These are phyloP conservation scores for Trichomonascaceae sp. DNA, from an alignment of 1,139 yeast species.

Conservation along the genomic window DNA sequence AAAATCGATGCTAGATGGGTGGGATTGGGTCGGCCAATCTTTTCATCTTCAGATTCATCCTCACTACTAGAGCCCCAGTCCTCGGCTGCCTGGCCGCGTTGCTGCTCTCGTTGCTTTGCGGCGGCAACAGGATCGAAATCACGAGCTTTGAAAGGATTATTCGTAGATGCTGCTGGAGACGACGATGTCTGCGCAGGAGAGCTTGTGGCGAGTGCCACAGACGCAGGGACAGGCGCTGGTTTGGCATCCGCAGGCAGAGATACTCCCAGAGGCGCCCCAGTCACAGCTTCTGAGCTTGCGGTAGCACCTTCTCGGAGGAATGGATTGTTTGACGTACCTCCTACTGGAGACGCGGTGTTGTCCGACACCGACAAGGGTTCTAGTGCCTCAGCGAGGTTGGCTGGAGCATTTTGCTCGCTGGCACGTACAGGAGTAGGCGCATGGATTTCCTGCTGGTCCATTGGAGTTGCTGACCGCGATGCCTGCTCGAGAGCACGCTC, in stretches of 20 bases:
- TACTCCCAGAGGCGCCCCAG: slow-evolving; percentile 2
- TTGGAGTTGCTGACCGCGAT: slow-evolving; percentile 17
- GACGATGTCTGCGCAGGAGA: slow-evolving; percentile 8
- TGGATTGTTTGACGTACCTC: slow-evolving; percentile 4
- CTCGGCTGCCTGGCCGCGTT: slow-evolving; percentile 33
- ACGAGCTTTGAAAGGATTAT: slow-evolving; percentile 25
- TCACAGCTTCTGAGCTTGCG: slow-evolving; percentile 7
- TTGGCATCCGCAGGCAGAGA: slow-evolving; percentile 4
- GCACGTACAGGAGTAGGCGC: slow-evolving; percentile 6
- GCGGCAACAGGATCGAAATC: slow-evolving; percentile 36
- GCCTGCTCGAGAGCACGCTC: slow-evolving; percentile 18
- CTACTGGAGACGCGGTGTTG: slow-evolving; percentile 7
- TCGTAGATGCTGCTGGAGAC: slow-evolving; percentile 9
- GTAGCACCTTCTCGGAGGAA: slow-evolving; percentile 7
- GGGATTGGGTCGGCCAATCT: slow-evolving; percentile 35
- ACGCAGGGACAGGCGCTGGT: slow-evolving; percentile 7
- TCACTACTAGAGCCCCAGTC: slow-evolving; percentile 43
- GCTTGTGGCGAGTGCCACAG: slow-evolving; percentile 5
- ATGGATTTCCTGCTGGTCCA: slow-evolving; percentile 17
- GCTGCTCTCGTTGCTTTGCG: slow-evolving; percentile 42
- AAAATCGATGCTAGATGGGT: slow-evolving; percentile 50
- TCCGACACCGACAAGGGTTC: slow-evolving; percentile 13
- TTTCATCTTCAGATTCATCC: slow-evolving; percentile 33
- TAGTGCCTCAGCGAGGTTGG: slow-evolving; percentile 24
- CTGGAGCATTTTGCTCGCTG: slow-evolving; percentile 10